Evolutionary conservation across 805 yeast species (phyloP).

Genomic region (Ogataea saltuana): DNA sequence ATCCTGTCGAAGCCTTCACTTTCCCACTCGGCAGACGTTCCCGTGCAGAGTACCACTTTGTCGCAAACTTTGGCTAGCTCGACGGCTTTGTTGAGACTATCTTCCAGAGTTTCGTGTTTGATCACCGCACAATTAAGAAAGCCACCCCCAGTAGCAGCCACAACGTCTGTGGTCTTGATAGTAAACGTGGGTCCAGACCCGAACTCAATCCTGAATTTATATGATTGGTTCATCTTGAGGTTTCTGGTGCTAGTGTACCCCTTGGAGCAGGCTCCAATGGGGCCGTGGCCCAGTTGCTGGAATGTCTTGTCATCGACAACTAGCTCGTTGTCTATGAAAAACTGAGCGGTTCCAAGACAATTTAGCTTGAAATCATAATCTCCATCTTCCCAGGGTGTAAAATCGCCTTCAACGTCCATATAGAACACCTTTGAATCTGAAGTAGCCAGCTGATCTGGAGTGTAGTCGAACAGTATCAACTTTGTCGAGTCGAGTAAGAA

Average conservation of each 20-base stretch:
- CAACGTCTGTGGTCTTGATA: constrained; percentile 18
- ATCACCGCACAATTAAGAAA: constrained; percentile 25
- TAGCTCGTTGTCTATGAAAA: constrained; percentile 44
- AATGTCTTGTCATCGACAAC: constrained; percentile 46
- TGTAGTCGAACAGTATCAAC: constrained; percentile 27
- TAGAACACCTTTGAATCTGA: constrained; percentile 37
- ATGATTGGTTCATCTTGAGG: constrained; percentile 38
- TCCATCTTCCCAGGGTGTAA: constrained; percentile 38
- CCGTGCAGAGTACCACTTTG: constrained; percentile 52
- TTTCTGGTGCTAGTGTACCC: constrained; percentile 22
- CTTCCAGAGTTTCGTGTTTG: constrained; percentile 31
- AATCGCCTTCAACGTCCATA: constrained; percentile 41
- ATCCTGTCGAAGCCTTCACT: constrained; percentile 59
- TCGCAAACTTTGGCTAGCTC: constrained; percentile 50
- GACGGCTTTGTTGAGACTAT: constrained; percentile 45
- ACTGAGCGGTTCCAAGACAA: constrained; percentile 43
- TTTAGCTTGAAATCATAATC: constrained; percentile 42
- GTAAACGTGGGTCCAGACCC: constrained; percentile 43
- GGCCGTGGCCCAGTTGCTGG: constrained; percentile 41
- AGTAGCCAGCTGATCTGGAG: constrained; percentile 20
- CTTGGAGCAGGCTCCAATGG: constrained; percentile 38
- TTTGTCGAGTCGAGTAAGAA: constrained; percentile 21
- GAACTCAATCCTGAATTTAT: constrained; percentile 41
- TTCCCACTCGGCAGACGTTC: constrained; percentile 57
- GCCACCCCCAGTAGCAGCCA: constrained; percentile 35